Percentiles rank a stretch among this genome's conserved stretches.
These are phyloP conservation scores for Saprolegnia parasitica DNA, from an alignment of 352 stramenopile species.

Conservation along the genomic window DNA sequence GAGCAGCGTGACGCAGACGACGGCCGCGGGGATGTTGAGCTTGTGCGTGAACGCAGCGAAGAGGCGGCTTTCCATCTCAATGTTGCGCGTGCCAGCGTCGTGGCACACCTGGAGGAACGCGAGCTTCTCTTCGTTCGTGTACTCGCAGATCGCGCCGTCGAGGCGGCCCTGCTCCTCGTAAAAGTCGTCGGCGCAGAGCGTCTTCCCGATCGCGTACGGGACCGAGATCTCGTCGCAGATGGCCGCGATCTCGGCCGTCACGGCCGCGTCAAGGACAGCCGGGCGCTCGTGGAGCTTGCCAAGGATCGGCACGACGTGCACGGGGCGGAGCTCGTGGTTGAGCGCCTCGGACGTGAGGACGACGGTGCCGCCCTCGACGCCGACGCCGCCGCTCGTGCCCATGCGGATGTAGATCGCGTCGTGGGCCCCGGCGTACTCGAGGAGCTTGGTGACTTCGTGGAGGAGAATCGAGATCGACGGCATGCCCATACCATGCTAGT, in stretches of 20 bases:
- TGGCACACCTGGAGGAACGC: constrained; percentile 54
- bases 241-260: constrained; percentile 50
- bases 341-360: constrained; percentile 78
- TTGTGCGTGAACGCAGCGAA: constrained; percentile 75
- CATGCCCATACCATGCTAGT: constrained; percentile 64
- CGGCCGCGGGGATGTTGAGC: constrained; percentile 65
- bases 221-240: constrained; percentile 46
- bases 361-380: constrained; percentile 69
- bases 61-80: constrained; percentile 76
- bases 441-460: constrained; percentile 79
- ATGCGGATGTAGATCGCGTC: constrained; percentile 70
- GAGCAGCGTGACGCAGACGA: constrained; percentile 70
- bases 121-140: constrained; percentile 73
- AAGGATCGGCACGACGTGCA: constrained; percentile 61
- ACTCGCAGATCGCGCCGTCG: constrained; percentile 79
- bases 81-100: constrained; percentile 65
- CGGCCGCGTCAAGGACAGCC: constrained; percentile 49
- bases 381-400: constrained; percentile 72
- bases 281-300: constrained; percentile 48
- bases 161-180: constrained; percentile 79
- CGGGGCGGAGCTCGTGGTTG: constrained; percentile 70
- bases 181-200: constrained; percentile 80
- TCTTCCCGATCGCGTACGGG: constrained; percentile 70
- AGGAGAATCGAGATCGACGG: constrained; percentile 77
- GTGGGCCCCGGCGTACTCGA: constrained; percentile 61